Base-by-base conservation (phyloP, 176 grass and related monocot genomes). In the Aegilops longissima region DNA sequence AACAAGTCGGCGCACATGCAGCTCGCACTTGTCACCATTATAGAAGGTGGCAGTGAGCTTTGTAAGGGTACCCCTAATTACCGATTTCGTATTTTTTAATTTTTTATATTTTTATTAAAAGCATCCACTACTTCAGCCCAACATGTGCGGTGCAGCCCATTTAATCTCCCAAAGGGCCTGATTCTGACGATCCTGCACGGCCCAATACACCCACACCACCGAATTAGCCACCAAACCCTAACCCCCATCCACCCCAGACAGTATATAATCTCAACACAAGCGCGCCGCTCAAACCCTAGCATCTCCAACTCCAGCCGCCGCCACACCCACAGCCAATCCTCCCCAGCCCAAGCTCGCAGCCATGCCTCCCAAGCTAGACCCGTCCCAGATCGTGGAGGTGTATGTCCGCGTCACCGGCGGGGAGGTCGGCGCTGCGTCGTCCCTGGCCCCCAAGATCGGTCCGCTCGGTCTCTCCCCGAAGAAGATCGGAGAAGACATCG, bases 401-500 rank as follows among this genome's bases (percentile, higher is more conserved):
- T 90, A 84, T 52, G 93, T 95, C 78, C 93, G 93, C 38, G 90
- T 95, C 11, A 92, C 93, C 25, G 93, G 93, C 64, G 90, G 93
- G 2, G 93, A 92, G 80, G 90, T 95, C 29, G 93, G 93, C 44
- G 93, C 93, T 20, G 93, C 93, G 5, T 92, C 88, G 0, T 95
- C 93, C 34, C 90, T 95, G 12, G 93, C 90, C 21, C 93, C 93
- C 13, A 95, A 95, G 76, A 95, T 95, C 65, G 93, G 93, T 1
- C 93, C 93, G 21, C 90, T 95, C 52, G 93, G 93, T 59, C 93
- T 95, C 59, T 92, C 90, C 40, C 93, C 93, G 2, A 95, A 95
- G 90, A 95, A 95, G 90, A 82, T 95, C 36, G 90, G 93, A 39
- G 93, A 95, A 36, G 93, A 95, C 76, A 95, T 95, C 71, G 93